Evolutionary conservation across 2,329 filamentous ascomycete species (phyloP).

Genomic region (Neonectria faginata): DNA sequence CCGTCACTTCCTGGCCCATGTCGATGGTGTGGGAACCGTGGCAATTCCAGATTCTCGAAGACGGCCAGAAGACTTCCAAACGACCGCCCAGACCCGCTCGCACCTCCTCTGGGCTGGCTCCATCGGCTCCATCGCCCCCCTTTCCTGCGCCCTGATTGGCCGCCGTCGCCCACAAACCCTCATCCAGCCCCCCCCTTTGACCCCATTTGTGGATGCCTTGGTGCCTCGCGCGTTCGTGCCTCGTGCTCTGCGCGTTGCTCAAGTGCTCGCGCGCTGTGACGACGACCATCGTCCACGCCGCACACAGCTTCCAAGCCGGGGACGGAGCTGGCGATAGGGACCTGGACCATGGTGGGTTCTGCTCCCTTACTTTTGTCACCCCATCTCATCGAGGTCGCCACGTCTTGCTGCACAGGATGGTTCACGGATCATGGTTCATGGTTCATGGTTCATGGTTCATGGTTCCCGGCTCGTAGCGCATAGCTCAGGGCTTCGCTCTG

Average conservation of each 20-base stretch:
- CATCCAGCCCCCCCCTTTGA: slow-evolving; percentile 12
- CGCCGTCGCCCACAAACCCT: slow-evolving; percentile 12
- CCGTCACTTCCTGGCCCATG: slow-evolving; percentile 35
- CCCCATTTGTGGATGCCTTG: slow-evolving; percentile 19
- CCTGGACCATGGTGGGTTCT: neutral
- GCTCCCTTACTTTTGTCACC: slow-evolving; percentile 22
- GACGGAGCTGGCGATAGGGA: neutral
- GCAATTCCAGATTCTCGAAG: slow-evolving; percentile 46
- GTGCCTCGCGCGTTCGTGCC: slow-evolving; percentile 25
- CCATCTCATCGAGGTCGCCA: slow-evolving; percentile 22
- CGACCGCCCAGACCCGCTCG: slow-evolving; percentile 34
- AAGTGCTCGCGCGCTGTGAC: slow-evolving; percentile 11
- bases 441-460: slow-evolving; percentile 24
- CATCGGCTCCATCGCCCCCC: slow-evolving; percentile 1
- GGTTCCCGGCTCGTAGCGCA: slow-evolving; percentile 10
- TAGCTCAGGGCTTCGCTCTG: neutral
- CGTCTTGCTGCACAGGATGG: slow-evolving; percentile 18
- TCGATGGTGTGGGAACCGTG: slow-evolving; percentile 34
- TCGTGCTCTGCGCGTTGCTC: slow-evolving; percentile 19
- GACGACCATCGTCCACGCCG: slow-evolving; percentile 1
- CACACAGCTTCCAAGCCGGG: neutral
- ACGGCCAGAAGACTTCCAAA: slow-evolving; percentile 45
- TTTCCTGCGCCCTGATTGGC: slow-evolving; percentile 1
- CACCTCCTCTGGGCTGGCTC: slow-evolving; percentile 24
- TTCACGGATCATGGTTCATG: slow-evolving; percentile 25